A percentile compares a stretch with the other conserved stretches of the same genome.
These are phyloP conservation scores for Leccinellum rugosiceps DNA, from an alignment of 768 basidiomycete species.

Conservation along the genomic window DNA sequence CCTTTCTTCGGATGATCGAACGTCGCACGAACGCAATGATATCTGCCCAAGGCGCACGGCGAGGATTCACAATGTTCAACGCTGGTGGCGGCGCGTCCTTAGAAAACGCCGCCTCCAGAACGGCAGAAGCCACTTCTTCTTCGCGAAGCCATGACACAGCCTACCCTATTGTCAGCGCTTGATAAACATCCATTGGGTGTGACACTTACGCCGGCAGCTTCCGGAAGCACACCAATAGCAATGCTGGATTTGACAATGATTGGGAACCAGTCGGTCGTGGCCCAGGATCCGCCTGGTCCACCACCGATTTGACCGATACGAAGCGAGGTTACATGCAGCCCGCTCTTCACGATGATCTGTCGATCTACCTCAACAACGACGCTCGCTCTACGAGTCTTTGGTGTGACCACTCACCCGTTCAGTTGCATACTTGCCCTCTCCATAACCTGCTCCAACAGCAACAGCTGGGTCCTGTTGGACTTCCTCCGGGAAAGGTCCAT, in stretches of 20 bases:
- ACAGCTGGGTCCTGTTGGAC: conserved; percentile 28
- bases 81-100: conserved; percentile 16
- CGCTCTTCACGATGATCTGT: conserved; percentile 38
- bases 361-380: background rate
- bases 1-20: conserved; percentile 12
- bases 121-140: conserved; percentile 34
- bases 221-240: conserved; percentile 26
- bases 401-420: conserved; percentile 32
- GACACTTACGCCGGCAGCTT: conserved; percentile 32
- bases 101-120: conserved; percentile 29
- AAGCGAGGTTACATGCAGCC: conserved; percentile 35
- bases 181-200: background rate
- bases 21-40: conserved; percentile 27
- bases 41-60: conserved; percentile 30
- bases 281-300: conserved; percentile 41
- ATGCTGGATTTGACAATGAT: conserved; percentile 37
- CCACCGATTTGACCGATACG: conserved; percentile 48
- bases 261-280: conserved; percentile 46
- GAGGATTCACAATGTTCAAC: conserved; percentile 40
- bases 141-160: conserved; percentile 42
- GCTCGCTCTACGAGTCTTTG: background rate
- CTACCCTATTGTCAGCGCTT: conserved; percentile 17
- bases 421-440: conserved; percentile 43
- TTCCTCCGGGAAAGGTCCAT: conserved; percentile 36
- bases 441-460: conserved; percentile 43